Percentiles rank a stretch among this genome's conserved stretches.
Evolutionary conservation across 805 yeast species (phyloP).

Genomic region (Hanseniaspora opuntiae): DNA sequence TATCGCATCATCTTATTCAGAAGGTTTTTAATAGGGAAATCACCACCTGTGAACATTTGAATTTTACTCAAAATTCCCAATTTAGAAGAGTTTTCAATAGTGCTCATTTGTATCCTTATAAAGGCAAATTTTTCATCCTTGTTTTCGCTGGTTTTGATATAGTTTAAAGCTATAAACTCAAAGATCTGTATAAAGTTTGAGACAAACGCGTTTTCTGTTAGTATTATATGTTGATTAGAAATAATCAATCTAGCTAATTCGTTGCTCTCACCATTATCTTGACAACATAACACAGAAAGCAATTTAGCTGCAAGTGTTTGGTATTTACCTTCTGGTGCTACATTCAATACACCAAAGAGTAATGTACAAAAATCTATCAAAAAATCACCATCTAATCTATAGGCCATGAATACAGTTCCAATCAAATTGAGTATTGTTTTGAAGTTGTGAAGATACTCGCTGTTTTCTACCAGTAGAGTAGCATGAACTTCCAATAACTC

Average conservation of each 20-base stretch:
- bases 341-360: neutral
- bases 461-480: neutral
- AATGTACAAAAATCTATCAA: neutral
- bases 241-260: neutral
- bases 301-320: neutral
- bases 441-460: neutral
- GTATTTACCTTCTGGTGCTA: neutral
- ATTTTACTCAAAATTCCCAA: neutral
- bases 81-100: neutral
- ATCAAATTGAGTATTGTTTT: neutral
- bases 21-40: slow-evolving; percentile 12
- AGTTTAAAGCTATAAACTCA: neutral
- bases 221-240: slow-evolving; percentile 1
- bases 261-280: neutral
- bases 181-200: neutral
- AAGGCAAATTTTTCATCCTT: slow-evolving; percentile 11
- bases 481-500: neutral
- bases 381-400: neutral
- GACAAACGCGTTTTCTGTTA: neutral
- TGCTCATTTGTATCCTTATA: neutral
- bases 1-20: slow-evolving; percentile 13
- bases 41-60: neutral
- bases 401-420: neutral
- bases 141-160: neutral
- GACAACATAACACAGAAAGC: neutral